A percentile compares a stretch with the other conserved stretches of the same genome.
Evolutionary conservation across 2,329 filamentous ascomycete genomes (phyloP).

Genomic region (Exophiala bonariae): DNA sequence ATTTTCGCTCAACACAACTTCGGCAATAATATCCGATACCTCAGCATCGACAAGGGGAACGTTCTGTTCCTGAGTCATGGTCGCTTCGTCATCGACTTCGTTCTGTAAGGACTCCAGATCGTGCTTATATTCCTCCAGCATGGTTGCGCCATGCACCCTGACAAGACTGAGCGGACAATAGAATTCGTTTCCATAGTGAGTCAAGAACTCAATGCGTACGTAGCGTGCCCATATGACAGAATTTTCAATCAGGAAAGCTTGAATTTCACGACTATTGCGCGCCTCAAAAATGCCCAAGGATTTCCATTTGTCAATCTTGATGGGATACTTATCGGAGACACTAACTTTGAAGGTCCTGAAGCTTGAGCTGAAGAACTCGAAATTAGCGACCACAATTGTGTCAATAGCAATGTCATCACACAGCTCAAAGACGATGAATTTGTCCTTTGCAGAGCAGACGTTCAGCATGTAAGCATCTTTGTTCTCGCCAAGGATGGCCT

Average conservation of each 20-base stretch:
- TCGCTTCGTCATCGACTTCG: slow-evolving; percentile 63
- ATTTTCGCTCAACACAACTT: neutral
- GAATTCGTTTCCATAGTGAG: slow-evolving; percentile 93
- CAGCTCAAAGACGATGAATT: slow-evolving; percentile 91
- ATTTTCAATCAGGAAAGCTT: slow-evolving; percentile 91
- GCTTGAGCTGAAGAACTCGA: slow-evolving; percentile 98
- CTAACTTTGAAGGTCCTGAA: slow-evolving; percentile 87
- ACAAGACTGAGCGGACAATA: slow-evolving; percentile 92
- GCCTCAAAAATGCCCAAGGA: slow-evolving; percentile 86
- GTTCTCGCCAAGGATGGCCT: slow-evolving; percentile 88
- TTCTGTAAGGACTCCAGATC: slow-evolving; percentile 68
- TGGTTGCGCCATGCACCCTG: slow-evolving; percentile 87
- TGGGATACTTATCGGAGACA: slow-evolving; percentile 91
- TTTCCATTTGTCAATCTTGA: slow-evolving; percentile 89
- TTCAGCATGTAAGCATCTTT: slow-evolving; percentile 99
- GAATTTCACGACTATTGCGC: slow-evolving; percentile 87
- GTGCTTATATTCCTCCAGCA: slow-evolving; percentile 92
- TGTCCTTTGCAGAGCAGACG: slow-evolving; percentile 81
- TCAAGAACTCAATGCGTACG: slow-evolving; percentile 84
- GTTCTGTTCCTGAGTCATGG: slow-evolving; percentile 32
- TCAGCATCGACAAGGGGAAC: neutral
- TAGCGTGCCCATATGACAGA: slow-evolving; percentile 96
- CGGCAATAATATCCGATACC: slow-evolving; percentile 22
- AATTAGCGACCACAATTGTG: slow-evolving; percentile 95
- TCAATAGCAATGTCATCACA: slow-evolving; percentile 86